Percentiles rank a stretch among this genome's conserved stretches.
phyloP scores from a whole-genome alignment of 164 flowering plant species.

The Pachysandra terminalis region DNA sequence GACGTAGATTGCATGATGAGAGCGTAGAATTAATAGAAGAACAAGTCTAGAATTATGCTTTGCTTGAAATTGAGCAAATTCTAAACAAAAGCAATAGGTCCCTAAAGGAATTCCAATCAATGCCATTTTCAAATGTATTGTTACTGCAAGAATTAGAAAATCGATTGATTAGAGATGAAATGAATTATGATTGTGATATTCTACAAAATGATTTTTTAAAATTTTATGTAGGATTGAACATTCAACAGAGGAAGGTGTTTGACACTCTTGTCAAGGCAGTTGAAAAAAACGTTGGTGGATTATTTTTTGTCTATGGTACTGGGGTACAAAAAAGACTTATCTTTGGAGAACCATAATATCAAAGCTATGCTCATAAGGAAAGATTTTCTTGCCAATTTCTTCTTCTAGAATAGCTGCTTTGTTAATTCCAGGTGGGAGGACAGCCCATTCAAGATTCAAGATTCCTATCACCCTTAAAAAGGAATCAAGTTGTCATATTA shows the following conservation, averaged over 20 bases:
- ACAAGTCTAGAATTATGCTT: too few species aligned
- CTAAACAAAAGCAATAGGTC: neutral
- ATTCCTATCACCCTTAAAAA: neutral
- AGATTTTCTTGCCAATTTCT: constrained; percentile 1
- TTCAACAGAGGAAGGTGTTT: neutral
- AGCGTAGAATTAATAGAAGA: too few species aligned
- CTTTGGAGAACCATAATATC: neutral
- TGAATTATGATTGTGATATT: neutral
- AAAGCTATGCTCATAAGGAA: neutral
- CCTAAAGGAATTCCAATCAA: neutral
- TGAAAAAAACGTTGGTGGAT: neutral
- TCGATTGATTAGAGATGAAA: neutral
- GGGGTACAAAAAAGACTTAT: constrained; percentile 11
- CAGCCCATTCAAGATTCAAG: constrained; percentile 6
- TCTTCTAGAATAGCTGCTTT: constrained; percentile 8
- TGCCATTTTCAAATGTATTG: neutral
- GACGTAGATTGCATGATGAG: neutral
- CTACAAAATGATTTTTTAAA: neutral
- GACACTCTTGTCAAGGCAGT: neutral
- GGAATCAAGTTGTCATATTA: neutral
- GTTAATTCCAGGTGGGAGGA: constrained; percentile 7
- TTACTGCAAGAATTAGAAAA: neutral
- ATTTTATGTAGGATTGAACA: neutral
- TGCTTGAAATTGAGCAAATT: neutral
- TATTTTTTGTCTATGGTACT: constrained; percentile 10